Conservation (phyloP, 1,139 yeast species). For the Saccharomyces pastorianus region DNA sequence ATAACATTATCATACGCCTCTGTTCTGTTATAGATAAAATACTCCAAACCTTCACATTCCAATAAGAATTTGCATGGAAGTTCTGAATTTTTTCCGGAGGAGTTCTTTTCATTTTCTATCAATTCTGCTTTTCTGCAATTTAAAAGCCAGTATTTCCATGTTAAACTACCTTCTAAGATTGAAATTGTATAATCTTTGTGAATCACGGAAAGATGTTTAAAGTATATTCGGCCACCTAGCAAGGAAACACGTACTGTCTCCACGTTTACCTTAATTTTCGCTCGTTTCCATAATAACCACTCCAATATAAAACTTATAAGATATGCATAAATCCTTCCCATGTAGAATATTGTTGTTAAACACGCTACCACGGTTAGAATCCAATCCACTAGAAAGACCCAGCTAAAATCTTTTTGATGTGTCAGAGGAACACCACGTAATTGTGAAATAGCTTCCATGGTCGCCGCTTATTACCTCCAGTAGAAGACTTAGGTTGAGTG, state of each 20-base stretch:
- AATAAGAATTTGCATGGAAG: conserved; percentile 56
- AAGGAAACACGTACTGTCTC: conserved; percentile 70
- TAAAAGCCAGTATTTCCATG: conserved; percentile 87
- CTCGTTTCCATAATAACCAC: conserved; percentile 55
- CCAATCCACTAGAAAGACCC: conserved; percentile 87
- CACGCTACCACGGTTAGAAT: conserved; percentile 55
- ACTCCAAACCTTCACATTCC: conserved; percentile 67
- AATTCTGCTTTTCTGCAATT: conserved; percentile 43
- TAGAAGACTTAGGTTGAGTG: not conserved
- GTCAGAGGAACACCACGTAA: conserved; percentile 20
- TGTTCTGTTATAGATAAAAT: conserved; percentile 72
- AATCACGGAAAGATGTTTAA: conserved; percentile 64
- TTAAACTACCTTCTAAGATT: conserved; percentile 59
- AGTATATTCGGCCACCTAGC: conserved; percentile 73
- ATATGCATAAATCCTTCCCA: conserved; percentile 70
- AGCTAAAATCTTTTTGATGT: conserved; percentile 42
- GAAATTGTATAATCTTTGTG: conserved; percentile 66
- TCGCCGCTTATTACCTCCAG: not conserved
- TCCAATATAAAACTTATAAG: conserved; percentile 45
- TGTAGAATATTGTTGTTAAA: conserved; percentile 61
- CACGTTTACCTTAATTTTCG: conserved; percentile 49
- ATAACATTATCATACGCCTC: conserved; percentile 64
- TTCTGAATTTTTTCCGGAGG: conserved; percentile 38
- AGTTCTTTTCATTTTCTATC: conserved; percentile 26
- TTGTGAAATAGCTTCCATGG: conserved; percentile 13